Evolutionary conservation across 2,329 filamentous ascomycete genomes (phyloP).

Genomic region (Penicillium palitans): DNA sequence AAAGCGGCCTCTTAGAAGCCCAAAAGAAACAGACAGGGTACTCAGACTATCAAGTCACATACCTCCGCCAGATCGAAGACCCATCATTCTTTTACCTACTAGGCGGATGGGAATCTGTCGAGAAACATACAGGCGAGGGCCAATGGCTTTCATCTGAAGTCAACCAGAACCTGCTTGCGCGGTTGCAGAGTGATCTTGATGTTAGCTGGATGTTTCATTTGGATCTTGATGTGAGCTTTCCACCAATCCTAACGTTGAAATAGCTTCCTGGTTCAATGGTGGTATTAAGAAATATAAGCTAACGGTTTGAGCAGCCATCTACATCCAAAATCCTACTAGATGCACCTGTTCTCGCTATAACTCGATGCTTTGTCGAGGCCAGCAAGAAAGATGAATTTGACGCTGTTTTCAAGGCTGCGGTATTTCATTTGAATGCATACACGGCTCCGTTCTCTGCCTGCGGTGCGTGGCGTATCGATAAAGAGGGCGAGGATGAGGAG

Average conservation of each 20-base stretch:
- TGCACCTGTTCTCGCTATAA: constrained; percentile 35
- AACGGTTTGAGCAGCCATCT: neutral
- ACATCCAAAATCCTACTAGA: constrained; percentile 28
- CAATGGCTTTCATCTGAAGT: constrained; percentile 45
- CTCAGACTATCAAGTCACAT: constrained; percentile 40
- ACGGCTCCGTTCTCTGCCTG: constrained; percentile 32
- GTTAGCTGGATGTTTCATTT: constrained; percentile 50
- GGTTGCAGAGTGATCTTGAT: constrained; percentile 39
- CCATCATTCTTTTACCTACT: constrained; percentile 46
- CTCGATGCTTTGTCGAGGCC: constrained; percentile 33
- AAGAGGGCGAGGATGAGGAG: constrained; percentile 39
- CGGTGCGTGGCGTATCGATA: constrained; percentile 46
- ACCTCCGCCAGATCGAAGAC: constrained; percentile 49
- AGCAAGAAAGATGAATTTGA: constrained; percentile 30
- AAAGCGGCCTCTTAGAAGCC: constrained; percentile 34
- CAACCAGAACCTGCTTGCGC: constrained; percentile 44
- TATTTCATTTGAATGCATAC: constrained; percentile 28
- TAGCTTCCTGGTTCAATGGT: neutral
- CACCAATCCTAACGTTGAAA: too few relatives aligned
- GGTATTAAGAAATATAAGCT: neutral
- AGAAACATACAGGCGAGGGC: constrained; percentile 39
- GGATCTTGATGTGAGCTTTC: constrained; percentile 34
- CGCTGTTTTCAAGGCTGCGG: constrained; percentile 26
- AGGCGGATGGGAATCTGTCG: constrained; percentile 48
- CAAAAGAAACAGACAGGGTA: constrained; percentile 40